Evolutionary conservation across 345 rosid species (phyloP).

Genomic region (Lumnitzera littorea): DNA sequence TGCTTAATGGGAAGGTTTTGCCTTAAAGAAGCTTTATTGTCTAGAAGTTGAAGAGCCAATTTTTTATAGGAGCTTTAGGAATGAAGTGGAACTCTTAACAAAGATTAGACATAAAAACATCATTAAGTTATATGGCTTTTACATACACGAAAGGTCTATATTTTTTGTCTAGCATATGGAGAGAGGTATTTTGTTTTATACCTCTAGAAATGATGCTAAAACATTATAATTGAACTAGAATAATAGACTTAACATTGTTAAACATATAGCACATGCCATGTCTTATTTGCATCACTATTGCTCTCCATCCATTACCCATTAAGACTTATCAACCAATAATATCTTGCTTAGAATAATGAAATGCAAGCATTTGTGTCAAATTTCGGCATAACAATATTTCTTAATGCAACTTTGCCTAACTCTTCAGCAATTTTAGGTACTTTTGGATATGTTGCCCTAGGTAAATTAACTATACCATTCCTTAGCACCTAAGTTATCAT

Average conservation of each 20-base stretch:
- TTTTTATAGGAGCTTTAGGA: slow-evolving; percentile 1
- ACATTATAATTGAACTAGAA: slow-evolving; percentile 10
- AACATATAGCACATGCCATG: slow-evolving; percentile 10
- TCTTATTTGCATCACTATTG: slow-evolving; percentile 18
- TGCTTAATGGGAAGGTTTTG: slow-evolving; percentile 8
- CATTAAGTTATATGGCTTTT: slow-evolving; percentile 4
- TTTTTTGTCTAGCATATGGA: slow-evolving; percentile 8
- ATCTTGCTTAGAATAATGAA: slow-evolving; percentile 8
- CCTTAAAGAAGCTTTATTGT: slow-evolving; percentile 15
- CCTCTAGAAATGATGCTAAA: background rate
- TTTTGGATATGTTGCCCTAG: slow-evolving; percentile 17
- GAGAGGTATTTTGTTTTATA: background rate
- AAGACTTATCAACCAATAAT: slow-evolving; percentile 22
- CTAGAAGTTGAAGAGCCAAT: background rate
- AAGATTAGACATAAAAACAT: slow-evolving; percentile 7
- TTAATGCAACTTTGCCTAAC: slow-evolving; percentile 7
- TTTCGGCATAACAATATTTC: slow-evolving; percentile 8
- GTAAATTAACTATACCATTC: background rate
- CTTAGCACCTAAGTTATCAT: background rate
- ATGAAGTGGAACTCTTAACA: slow-evolving; percentile 4
- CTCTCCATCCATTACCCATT: slow-evolving; percentile 4
- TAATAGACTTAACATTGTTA: slow-evolving; percentile 1
- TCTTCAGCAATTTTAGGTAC: slow-evolving; percentile 12
- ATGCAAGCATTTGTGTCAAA: slow-evolving; percentile 11
- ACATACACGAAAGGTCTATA: background rate